A percentile compares a stretch with the other conserved stretches of the same genome.
phyloP scores from a whole-genome alignment of 306 rosid genomes.

The Rosa rugosa region DNA sequence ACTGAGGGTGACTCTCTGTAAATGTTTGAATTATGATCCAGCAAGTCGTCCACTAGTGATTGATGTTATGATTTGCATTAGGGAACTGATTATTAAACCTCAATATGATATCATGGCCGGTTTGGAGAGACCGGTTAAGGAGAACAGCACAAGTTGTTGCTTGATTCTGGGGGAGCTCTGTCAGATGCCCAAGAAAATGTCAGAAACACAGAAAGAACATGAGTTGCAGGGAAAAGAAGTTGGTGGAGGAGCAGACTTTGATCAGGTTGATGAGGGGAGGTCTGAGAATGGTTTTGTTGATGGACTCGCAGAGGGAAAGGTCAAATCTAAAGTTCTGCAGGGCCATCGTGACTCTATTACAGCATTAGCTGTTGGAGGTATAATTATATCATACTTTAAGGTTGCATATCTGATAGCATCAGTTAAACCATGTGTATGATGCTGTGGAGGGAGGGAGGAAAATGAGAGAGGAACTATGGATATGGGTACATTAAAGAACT shows the following conservation, averaged over 20 bases:
- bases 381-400: conserved; percentile 9
- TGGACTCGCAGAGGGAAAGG: conserved; percentile 51
- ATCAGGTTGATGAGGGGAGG: conserved; percentile 36
- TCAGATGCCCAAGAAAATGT: conserved; percentile 34
- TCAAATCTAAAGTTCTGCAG: conserved; percentile 57
- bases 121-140: conserved; percentile 36
- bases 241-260: conserved; percentile 25
- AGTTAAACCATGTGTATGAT: conserved; percentile 1
- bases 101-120: conserved; percentile 45
- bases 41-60: conserved; percentile 53
- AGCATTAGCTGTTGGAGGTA: conserved; percentile 86
- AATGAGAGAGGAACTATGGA: neutral
- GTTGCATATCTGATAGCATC: neutral
- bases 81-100: conserved; percentile 50
- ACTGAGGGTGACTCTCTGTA: conserved; percentile 48
- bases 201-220: conserved; percentile 25
- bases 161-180: conserved; percentile 65
- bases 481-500: neutral
- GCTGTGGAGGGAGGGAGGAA: neutral
- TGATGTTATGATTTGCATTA: conserved; percentile 65
- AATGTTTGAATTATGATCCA: conserved; percentile 60
- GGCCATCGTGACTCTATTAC: conserved; percentile 85
- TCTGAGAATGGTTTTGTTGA: conserved; percentile 40
- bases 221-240: conserved; percentile 40
- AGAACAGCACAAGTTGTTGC: conserved; percentile 28